Conservation (phyloP, 2,329 filamentous ascomycete species). For the Ophidiomyces ophidiicola region DNA sequence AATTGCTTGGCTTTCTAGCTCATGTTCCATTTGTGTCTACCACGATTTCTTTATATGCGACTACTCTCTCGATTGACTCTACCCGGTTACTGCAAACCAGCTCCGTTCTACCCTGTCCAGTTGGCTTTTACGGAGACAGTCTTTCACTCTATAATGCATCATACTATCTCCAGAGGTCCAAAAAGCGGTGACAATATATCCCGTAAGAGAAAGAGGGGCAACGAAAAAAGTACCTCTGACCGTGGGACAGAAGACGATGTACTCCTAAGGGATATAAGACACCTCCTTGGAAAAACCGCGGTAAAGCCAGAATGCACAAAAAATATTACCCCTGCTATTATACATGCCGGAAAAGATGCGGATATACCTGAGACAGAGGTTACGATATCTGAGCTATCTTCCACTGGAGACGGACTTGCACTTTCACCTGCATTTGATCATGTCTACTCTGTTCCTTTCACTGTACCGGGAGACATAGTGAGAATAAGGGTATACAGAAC, state of each 20-base stretch:
- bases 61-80: background rate
- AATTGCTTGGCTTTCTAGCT: background rate
- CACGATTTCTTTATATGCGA: slow-evolving; percentile 1
- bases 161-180: background rate
- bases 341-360: slow-evolving; percentile 44
- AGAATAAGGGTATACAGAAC: slow-evolving; percentile 70
- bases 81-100: background rate
- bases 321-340: slow-evolving; percentile 17
- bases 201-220: slow-evolving; percentile 11
- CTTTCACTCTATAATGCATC: slow-evolving; percentile 3
- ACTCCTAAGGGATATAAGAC: slow-evolving; percentile 49
- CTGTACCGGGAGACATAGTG: slow-evolving; percentile 70
- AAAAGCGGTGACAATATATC: background rate
- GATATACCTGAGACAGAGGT: slow-evolving; percentile 64
- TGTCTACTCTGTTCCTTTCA: slow-evolving; percentile 80
- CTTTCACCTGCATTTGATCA: slow-evolving; percentile 52
- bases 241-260: slow-evolving; percentile 45
- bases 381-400: slow-evolving; percentile 70
- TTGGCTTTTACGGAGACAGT: background rate
- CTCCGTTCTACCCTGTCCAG: background rate
- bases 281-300: slow-evolving; percentile 23
- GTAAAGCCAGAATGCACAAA: slow-evolving; percentile 19
- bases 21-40: slow-evolving; percentile 5
- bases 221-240: slow-evolving; percentile 2
- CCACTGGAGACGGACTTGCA: slow-evolving; percentile 82